These are phyloP conservation scores for Acacia confusa DNA, from an alignment of 306 rosid genomes.

Conservation along the genomic window DNA sequence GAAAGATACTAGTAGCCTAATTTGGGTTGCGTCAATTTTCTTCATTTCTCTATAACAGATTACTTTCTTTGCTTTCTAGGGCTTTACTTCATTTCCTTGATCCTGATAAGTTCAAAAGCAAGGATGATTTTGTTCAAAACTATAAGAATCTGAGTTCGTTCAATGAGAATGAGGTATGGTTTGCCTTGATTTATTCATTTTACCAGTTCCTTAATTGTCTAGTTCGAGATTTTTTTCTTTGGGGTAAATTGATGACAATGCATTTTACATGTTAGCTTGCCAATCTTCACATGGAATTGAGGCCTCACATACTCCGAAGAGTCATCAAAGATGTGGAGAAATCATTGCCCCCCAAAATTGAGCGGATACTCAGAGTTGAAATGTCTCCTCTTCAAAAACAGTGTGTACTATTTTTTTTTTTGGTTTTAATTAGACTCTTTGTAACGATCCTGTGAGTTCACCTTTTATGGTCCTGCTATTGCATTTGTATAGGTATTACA, in stretches of 20 bases:
- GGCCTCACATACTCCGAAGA: constrained; percentile 98
- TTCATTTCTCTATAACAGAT: background rate
- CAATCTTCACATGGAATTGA: constrained; percentile 94
- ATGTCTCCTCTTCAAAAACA: constrained; percentile 99
- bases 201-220: background rate
- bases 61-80: constrained; percentile 47
- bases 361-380: constrained; percentile 96
- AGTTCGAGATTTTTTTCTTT: constrained; percentile 1
- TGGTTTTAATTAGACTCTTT: constrained; percentile 6
- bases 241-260: constrained; percentile 20
- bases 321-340: constrained; percentile 99
- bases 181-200: constrained; percentile 15
- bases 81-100: constrained; percentile 99
- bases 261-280: constrained; percentile 68
- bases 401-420: constrained; percentile 44
- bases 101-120: constrained; percentile 78
- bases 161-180: constrained; percentile 87
- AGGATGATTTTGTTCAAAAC: constrained; percentile 94
- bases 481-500: constrained; percentile 72
- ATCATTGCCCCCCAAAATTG: constrained; percentile 98
- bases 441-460: constrained; percentile 20
- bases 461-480: constrained; percentile 27
- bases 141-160: constrained; percentile 98
- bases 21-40: constrained; percentile 23
- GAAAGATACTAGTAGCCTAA: background rate